phyloP scores from a whole-genome alignment of 306 rosid genomes.

The Trifolium pratense region DNA sequence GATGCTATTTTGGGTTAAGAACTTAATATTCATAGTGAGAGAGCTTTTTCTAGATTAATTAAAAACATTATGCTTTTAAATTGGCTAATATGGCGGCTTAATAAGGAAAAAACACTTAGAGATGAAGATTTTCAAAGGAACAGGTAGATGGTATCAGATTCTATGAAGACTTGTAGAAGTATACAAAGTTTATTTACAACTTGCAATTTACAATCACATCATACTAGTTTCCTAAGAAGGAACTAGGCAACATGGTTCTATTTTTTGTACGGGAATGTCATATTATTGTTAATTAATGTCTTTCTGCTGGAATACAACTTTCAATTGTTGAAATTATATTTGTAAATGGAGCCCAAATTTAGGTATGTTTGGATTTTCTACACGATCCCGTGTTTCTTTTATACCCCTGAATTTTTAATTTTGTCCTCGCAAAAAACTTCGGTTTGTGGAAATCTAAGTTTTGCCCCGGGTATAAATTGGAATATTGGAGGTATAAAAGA shows the following conservation, averaged over 20 bases:
- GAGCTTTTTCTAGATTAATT: background rate
- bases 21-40: background rate
- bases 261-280: background rate
- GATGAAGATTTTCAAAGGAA: background rate
- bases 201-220: constrained; percentile 18
- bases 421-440: too few species aligned
- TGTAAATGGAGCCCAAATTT: too few species aligned
- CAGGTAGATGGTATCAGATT: constrained; percentile 45
- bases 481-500: too few species aligned
- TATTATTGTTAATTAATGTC: constrained; percentile 5
- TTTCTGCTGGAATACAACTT: background rate
- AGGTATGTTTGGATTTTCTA: too few species aligned
- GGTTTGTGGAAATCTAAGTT: too few species aligned
- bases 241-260: constrained; percentile 28
- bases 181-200: constrained; percentile 2
- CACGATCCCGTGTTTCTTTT: too few species aligned
- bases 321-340: too few species aligned
- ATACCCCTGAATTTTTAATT: too few species aligned
- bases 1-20: background rate
- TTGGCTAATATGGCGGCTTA: constrained; percentile 32
- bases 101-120: background rate
- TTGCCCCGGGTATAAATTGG: too few species aligned
- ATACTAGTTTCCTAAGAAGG: constrained; percentile 12
- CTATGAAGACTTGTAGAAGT: constrained; percentile 22
- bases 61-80: background rate